These are phyloP conservation scores for Bryum argenteum DNA, from an alignment of 225 moss, liverwort and hornwort genomes.

Conservation along the genomic window DNA sequence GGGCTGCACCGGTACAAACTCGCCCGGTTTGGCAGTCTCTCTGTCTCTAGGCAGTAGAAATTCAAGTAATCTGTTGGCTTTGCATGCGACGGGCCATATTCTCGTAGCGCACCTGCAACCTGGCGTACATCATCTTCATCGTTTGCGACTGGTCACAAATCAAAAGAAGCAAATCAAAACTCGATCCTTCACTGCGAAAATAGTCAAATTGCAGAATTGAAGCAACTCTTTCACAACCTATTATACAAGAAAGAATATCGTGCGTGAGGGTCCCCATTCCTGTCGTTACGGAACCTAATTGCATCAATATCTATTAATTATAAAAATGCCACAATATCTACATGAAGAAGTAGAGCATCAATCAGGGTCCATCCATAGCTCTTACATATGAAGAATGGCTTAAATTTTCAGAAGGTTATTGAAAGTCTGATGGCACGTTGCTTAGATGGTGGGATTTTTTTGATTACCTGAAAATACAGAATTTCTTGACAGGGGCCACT, in stretches of 20 bases:
- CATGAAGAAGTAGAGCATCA: too few relatives aligned
- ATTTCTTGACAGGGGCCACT: conserved; percentile 86
- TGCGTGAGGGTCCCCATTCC: too few relatives aligned
- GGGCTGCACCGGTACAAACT: conserved; percentile 53
- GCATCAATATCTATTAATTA: too few relatives aligned
- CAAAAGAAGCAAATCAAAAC: conserved; percentile 14
- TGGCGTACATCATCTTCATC: conserved; percentile 93
- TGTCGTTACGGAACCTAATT: too few relatives aligned
- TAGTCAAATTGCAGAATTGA: too few relatives aligned
- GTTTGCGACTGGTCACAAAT: conserved; percentile 62
- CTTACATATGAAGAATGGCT: too few relatives aligned
- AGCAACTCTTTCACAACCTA: too few relatives aligned
- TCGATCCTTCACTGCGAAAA: background rate
- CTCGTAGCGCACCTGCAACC: conserved; percentile 73
- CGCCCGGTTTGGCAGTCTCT: conserved; percentile 54
- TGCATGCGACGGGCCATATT: conserved; percentile 34
- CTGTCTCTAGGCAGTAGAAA: conserved; percentile 85
- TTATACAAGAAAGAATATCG: too few relatives aligned
- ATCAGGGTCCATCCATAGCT: too few relatives aligned
- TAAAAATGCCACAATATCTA: too few relatives aligned
- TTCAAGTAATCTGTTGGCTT: conserved; percentile 86
- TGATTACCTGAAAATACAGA: conserved; percentile 82
- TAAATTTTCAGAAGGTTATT: too few relatives aligned
- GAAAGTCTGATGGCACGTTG: too few relatives aligned
- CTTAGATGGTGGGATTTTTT: background rate